A percentile compares a stretch with the other conserved stretches of the same genome.
These are phyloP conservation scores for Aspergillus carbonarius DNA, from an alignment of 2,329 filamentous ascomycete species.

Conservation along the genomic window DNA sequence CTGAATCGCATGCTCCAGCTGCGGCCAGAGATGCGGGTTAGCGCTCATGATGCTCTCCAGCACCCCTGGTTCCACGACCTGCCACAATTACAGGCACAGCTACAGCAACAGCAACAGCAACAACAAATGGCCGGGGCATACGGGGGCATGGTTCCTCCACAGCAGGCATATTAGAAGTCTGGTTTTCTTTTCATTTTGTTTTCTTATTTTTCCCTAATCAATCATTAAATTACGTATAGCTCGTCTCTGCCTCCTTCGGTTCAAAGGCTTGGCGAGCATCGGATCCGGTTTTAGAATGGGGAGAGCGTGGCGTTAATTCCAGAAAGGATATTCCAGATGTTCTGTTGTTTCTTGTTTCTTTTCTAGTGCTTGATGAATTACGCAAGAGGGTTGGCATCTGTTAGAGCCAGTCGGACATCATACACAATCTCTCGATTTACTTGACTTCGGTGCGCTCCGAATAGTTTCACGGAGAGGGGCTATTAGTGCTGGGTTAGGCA, in stretches of 20 bases:
- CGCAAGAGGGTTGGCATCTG: not conserved
- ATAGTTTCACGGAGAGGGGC: too few species aligned
- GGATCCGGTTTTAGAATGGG: conserved; percentile 28
- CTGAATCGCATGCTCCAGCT: conserved; percentile 89
- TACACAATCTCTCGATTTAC: not conserved
- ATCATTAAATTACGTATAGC: not conserved
- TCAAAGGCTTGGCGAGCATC: conserved; percentile 27
- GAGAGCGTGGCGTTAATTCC: conserved; percentile 22
- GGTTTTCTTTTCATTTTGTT: not conserved
- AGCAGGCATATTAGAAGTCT: conserved; percentile 32
- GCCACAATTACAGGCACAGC: conserved; percentile 54
- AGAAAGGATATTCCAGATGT: conserved; percentile 4
- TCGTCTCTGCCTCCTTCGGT: not conserved
- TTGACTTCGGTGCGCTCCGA: too few species aligned
- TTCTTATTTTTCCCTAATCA: not conserved
- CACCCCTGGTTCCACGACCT: conserved; percentile 87
- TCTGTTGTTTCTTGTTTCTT: conserved; percentile 1
- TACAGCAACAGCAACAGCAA: conserved; percentile 41
- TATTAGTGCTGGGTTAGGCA: too few species aligned
- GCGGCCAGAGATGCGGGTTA: conserved; percentile 85
- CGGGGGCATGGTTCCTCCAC: conserved; percentile 39
- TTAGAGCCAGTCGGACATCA: not conserved
- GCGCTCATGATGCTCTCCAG: conserved; percentile 78
- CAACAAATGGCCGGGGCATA: conserved; percentile 41
- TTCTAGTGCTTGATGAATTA: not conserved